Conservation (phyloP, 1,284 basidiomycete species). For the Rhizopogon parksii region DNA sequence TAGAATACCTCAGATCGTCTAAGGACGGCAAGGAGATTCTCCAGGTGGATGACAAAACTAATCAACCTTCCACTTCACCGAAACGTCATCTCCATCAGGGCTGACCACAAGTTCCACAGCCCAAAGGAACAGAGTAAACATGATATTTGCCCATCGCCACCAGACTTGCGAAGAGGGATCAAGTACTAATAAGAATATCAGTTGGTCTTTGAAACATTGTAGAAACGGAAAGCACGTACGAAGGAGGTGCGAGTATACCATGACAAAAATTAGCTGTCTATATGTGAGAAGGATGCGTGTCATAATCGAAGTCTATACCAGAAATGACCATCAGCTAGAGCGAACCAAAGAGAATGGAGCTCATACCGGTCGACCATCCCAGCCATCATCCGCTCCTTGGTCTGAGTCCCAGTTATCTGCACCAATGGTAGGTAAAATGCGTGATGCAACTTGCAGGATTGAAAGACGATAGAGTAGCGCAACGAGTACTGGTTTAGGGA, state of each 20-base stretch:
- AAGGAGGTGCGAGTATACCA: conserved; percentile 76
- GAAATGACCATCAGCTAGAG: conserved; percentile 10
- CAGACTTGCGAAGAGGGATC: conserved; percentile 82
- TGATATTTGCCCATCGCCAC: conserved; percentile 86
- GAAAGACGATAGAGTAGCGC: conserved; percentile 78
- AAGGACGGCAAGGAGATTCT: conserved; percentile 7
- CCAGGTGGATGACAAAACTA: conserved; percentile 27
- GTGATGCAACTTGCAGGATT: conserved; percentile 81
- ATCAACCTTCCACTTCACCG: conserved; percentile 75
- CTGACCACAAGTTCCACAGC: conserved; percentile 73
- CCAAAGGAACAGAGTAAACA: conserved; percentile 77
- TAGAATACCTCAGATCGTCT: conserved; percentile 8
- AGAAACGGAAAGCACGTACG: conserved; percentile 38
- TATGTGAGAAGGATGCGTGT: conserved; percentile 73
- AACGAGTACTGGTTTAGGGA: conserved; percentile 79
- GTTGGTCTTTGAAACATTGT: conserved; percentile 1
- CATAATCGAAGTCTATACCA: conserved; percentile 65
- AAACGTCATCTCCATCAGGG: conserved; percentile 63
- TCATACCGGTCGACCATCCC: conserved; percentile 68
- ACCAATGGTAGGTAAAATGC: conserved; percentile 77
- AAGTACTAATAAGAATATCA: conserved; percentile 41
- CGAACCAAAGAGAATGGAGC: conserved; percentile 3
- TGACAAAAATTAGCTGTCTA: conserved; percentile 74
- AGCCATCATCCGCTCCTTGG: conserved; percentile 52
- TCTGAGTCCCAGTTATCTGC: conserved; percentile 74